A percentile compares a stretch with the other conserved stretches of the same genome.
These are phyloP conservation scores for Cucurbita argyrosperma DNA, from an alignment of 306 rosid genomes.

Conservation along the genomic window DNA sequence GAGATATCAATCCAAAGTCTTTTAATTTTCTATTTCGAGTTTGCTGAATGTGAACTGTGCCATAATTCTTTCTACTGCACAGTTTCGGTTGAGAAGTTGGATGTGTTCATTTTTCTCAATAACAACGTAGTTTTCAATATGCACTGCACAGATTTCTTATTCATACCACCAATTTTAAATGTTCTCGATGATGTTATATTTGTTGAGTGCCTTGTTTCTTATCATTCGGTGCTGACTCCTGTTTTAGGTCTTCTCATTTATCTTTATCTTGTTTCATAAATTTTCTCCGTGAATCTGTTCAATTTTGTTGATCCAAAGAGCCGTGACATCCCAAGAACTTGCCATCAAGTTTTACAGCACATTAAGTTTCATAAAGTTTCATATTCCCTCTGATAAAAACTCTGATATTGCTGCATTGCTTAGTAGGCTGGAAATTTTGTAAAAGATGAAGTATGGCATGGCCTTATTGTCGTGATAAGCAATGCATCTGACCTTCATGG, in stretches of 20 bases:
- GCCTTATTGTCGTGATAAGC: slow-evolving; percentile 71
- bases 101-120: neutral
- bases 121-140: too few species aligned
- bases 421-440: slow-evolving; percentile 99
- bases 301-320: neutral
- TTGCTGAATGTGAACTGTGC: neutral
- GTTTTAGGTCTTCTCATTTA: neutral
- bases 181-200: neutral
- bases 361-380: neutral
- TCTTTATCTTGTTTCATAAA: neutral
- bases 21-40: neutral
- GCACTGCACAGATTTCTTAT: neutral
- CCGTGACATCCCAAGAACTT: neutral
- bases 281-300: neutral
- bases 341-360: neutral
- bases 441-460: slow-evolving; percentile 95
- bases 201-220: slow-evolving; percentile 1
- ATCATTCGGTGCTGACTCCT: neutral
- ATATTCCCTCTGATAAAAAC: slow-evolving; percentile 8
- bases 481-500: slow-evolving; percentile 96
- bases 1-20: neutral
- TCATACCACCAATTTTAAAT: neutral
- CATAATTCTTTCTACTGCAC: neutral
- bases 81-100: neutral
- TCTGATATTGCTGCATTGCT: slow-evolving; percentile 51